These are phyloP conservation scores for Tuber microsphaerosporum DNA, from an alignment of 495 filamentous ascomycete genomes.

Conservation along the genomic window DNA sequence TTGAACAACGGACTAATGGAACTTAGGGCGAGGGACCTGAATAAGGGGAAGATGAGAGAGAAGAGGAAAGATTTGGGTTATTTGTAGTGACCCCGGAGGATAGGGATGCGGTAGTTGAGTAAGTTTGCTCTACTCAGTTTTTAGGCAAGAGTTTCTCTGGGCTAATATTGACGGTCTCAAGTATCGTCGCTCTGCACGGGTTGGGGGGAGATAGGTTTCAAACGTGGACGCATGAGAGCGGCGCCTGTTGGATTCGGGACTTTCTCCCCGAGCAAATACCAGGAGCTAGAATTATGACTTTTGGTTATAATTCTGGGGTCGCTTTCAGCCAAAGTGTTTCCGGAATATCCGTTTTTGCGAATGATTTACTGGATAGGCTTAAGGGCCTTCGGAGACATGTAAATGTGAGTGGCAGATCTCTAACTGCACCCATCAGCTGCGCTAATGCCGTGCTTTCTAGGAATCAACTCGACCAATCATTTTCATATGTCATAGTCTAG, in stretches of 20 bases:
- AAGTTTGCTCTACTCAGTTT: not conserved
- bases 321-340: not conserved
- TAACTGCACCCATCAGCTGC: not conserved
- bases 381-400: not conserved
- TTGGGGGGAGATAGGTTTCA: constrained; percentile 44
- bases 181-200: constrained; percentile 49
- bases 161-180: constrained; percentile 15
- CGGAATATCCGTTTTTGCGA: not conserved
- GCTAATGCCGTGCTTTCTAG: not conserved
- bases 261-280: constrained; percentile 9
- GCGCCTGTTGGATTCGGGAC: constrained; percentile 29
- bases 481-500: constrained; percentile 30
- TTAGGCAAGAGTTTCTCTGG: not conserved
- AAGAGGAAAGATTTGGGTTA: not conserved
- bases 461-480: constrained; percentile 17
- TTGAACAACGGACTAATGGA: not conserved
- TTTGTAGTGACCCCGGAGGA: not conserved
- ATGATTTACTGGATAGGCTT: constrained; percentile 8
- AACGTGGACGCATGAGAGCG: constrained; percentile 36
- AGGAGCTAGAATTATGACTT: constrained; percentile 16
- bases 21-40: not conserved
- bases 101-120: not conserved
- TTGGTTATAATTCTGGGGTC: constrained; percentile 22
- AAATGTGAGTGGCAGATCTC: not conserved
- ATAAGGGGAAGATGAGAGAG: not conserved